Percentiles rank a stretch among this genome's conserved stretches.
Conservation (phyloP, 2,329 filamentous ascomycete genomes). For the Fusarium chlamydosporum region DNA sequence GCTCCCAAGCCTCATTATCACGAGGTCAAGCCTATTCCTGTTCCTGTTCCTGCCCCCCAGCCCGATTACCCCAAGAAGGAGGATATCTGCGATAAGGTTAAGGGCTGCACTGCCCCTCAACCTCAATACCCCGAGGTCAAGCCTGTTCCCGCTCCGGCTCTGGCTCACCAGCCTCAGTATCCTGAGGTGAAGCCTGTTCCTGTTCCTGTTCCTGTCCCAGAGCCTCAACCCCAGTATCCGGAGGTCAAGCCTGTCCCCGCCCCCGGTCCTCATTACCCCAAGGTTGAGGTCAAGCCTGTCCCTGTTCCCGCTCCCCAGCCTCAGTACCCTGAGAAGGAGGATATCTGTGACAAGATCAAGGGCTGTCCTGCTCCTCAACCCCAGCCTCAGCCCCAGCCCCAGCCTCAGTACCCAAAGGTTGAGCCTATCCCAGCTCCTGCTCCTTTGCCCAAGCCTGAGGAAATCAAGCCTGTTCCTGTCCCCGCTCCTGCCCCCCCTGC, state of each 20-base stretch:
- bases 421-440: conserved; percentile 13
- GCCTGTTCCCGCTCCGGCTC: neutral
- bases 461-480: conserved; percentile 19
- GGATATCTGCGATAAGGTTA: neutral
- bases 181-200: conserved; percentile 2
- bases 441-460: conserved; percentile 20
- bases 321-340: neutral
- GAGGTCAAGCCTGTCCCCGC: neutral
- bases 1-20: neutral
- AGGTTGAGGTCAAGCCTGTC: conserved; percentile 15
- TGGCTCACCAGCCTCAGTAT: neutral
- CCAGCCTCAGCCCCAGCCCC: neutral
- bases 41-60: neutral
- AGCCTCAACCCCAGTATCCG: neutral
- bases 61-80: neutral
- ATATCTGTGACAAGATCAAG: no score
- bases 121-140: conserved; percentile 7
- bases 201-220: neutral
- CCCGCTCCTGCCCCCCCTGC: conserved; percentile 20
- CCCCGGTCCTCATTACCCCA: conserved; percentile 1
- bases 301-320: conserved; percentile 18
- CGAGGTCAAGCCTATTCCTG: conserved; percentile 18
- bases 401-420: conserved; percentile 5
- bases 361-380: neutral
- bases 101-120: neutral